phyloP scores from a whole-genome alignment of 352 stramenopile genomes.

The Thalassiosira ordinaria region DNA sequence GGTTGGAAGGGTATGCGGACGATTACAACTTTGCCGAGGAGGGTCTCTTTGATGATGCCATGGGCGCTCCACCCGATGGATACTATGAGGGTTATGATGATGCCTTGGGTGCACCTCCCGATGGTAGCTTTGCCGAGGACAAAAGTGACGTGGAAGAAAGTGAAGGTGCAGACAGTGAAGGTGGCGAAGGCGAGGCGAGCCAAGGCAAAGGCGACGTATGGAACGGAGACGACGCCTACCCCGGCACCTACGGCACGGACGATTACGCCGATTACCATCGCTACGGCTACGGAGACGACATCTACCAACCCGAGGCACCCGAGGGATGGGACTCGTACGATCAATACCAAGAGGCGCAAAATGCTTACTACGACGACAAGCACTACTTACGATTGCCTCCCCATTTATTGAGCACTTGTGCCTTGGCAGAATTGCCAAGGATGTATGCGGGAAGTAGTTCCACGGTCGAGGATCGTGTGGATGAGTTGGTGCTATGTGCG shows the following conservation, averaged over 20 bases:
- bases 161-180: too few relatives aligned
- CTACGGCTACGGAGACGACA: slow-evolving; percentile 43
- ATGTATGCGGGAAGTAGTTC: slow-evolving; percentile 40
- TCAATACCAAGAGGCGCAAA: slow-evolving; percentile 56
- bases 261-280: slow-evolving; percentile 31
- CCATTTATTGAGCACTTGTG: slow-evolving; percentile 72
- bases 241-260: slow-evolving; percentile 37
- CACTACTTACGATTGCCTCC: slow-evolving; percentile 80
- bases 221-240: too few relatives aligned
- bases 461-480: slow-evolving; percentile 52
- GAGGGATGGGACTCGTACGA: slow-evolving; percentile 57
- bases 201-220: too few relatives aligned
- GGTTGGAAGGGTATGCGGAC: slow-evolving; percentile 3
- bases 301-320: slow-evolving; percentile 23
- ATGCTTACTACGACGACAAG: slow-evolving; percentile 77
- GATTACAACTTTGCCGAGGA: slow-evolving; percentile 46
- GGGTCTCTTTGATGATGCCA: slow-evolving; percentile 43
- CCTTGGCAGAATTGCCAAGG: slow-evolving; percentile 69
- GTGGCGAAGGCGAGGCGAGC: too few relatives aligned
- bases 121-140: slow-evolving; percentile 8
- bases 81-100: too few relatives aligned
- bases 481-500: slow-evolving; percentile 70
- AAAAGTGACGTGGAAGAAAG: too few relatives aligned
- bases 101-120: slow-evolving; percentile 5
- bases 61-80: slow-evolving; percentile 28